A percentile compares a stretch with the other conserved stretches of the same genome.
phyloP scores from a whole-genome alignment of 345 rosid genomes.

The Gossypium stocksii region DNA sequence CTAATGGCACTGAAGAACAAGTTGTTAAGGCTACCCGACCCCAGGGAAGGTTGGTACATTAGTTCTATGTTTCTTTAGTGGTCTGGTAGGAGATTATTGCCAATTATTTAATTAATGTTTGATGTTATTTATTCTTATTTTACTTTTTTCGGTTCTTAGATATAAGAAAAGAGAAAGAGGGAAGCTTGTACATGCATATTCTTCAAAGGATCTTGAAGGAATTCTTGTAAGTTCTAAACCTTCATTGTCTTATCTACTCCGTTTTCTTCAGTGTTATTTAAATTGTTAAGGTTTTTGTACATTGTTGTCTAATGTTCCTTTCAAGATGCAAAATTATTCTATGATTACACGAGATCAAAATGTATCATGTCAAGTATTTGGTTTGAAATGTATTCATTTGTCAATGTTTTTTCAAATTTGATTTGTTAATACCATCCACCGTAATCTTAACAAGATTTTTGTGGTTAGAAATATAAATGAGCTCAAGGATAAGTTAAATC shows the following conservation, averaged over 20 bases:
- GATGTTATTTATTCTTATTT: slow-evolving; percentile 3
- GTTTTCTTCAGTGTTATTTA: not conserved
- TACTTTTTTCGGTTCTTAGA: slow-evolving; percentile 26
- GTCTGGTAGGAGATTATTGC: not conserved
- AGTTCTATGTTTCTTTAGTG: not conserved
- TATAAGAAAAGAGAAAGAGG: slow-evolving; percentile 80
- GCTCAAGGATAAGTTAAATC: not conserved
- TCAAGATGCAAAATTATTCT: not conserved
- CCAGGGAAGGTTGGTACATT: slow-evolving; percentile 15
- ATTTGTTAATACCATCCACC: not conserved
- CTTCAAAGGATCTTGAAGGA: slow-evolving; percentile 85
- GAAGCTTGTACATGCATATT: slow-evolving; percentile 76
- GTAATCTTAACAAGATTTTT: not conserved
- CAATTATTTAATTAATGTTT: not conserved
- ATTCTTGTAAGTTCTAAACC: slow-evolving; percentile 60
- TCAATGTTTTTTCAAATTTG: slow-evolving; percentile 1
- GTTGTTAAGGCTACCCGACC: slow-evolving; percentile 3
- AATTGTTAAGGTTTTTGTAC: not conserved
- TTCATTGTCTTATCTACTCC: not conserved
- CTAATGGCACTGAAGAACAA: slow-evolving; percentile 27
- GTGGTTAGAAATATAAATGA: not conserved
- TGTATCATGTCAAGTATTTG: not conserved
- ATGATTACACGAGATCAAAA: not conserved
- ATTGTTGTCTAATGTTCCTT: not conserved
- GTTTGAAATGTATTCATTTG: not conserved